Percentiles rank a stretch among this genome's conserved stretches.
These are phyloP conservation scores for Aspergillus ellipticus DNA, from an alignment of 495 filamentous ascomycete genomes.

Conservation along the genomic window DNA sequence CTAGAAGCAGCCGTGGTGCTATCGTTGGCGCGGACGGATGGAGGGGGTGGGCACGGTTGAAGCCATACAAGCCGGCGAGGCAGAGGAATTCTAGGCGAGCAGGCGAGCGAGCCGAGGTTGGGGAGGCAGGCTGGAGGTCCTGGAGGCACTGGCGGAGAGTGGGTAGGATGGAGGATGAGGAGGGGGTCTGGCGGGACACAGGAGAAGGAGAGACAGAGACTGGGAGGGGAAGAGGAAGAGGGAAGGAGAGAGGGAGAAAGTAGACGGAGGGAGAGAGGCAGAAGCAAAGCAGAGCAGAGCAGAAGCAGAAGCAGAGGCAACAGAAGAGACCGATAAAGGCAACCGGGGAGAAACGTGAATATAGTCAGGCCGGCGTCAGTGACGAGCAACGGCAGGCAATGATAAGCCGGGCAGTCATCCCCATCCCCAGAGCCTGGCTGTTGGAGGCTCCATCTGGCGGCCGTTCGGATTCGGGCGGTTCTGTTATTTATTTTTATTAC, in stretches of 20 bases:
- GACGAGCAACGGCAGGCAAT: background rate
- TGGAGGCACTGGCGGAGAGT: background rate
- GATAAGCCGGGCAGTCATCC: background rate
- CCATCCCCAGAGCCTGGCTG: background rate
- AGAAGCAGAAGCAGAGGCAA: background rate
- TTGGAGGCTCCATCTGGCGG: too few relatives aligned
- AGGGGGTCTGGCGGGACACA: background rate
- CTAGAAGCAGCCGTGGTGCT: constrained; percentile 8
- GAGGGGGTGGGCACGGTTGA: constrained; percentile 11
- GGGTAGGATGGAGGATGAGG: background rate
- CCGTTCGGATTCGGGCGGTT: background rate
- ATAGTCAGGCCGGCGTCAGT: too few relatives aligned
- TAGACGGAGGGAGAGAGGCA: constrained; percentile 3
- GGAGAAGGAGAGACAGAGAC: constrained; percentile 2
- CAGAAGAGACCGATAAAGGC: too few relatives aligned
- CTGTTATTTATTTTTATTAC: background rate
- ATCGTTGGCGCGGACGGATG: constrained; percentile 9
- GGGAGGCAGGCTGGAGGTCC: background rate
- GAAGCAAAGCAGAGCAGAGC: constrained; percentile 4
- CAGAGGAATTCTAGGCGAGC: too few relatives aligned
- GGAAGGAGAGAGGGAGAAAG: constrained; percentile 21
- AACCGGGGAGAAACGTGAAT: background rate
- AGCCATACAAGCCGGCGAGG: constrained; percentile 9
- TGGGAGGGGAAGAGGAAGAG: constrained; percentile 23
- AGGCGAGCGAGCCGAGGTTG: too few relatives aligned